Evolutionary conservation across 2,329 filamentous ascomycete genomes (phyloP).

Genomic region (Aspergillus neotritici): DNA sequence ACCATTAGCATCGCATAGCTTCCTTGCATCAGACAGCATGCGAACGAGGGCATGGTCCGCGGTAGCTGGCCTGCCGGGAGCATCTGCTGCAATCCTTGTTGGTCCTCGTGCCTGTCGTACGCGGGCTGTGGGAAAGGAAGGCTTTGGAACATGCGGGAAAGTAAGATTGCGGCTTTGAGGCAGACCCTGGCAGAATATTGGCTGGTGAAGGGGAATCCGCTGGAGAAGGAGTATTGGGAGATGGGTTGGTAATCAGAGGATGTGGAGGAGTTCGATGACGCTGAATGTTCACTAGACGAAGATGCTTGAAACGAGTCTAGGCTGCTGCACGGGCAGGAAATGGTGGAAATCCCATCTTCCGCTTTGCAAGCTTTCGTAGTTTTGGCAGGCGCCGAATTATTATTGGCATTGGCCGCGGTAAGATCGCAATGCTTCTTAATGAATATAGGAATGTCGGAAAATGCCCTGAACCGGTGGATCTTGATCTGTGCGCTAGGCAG

Average conservation of each 20-base stretch:
- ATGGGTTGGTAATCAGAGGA: constrained; percentile 28
- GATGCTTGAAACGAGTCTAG: constrained; percentile 27
- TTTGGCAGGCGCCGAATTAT: constrained; percentile 5
- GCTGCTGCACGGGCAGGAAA: constrained; percentile 30
- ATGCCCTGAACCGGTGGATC: constrained; percentile 42
- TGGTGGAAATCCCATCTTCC: constrained; percentile 20
- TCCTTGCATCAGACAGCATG: constrained; percentile 44
- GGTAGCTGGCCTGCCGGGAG: constrained; percentile 24
- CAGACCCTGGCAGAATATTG: constrained; percentile 40
- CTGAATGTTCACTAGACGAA: constrained; percentile 27
- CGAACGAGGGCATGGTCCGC: constrained; percentile 44
- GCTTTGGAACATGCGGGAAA: constrained; percentile 38
- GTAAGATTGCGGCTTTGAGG: constrained; percentile 35
- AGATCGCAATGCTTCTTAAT: constrained; percentile 43
- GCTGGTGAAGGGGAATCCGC: constrained; percentile 38
- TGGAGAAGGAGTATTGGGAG: constrained; percentile 25
- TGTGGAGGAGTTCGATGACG: constrained; percentile 29
- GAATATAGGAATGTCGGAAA: constrained; percentile 43
- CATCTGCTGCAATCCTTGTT: constrained; percentile 11
- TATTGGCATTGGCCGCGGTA: constrained; percentile 24
- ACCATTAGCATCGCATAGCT: constrained; percentile 45
- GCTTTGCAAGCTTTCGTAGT: constrained; percentile 11
- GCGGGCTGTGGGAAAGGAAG: constrained; percentile 35
- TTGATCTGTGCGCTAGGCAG: constrained; percentile 40
- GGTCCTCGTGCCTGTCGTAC: constrained; percentile 10